Evolutionary conservation across 352 stramenopile species (phyloP).

Genomic region (Pythium biforme): DNA sequence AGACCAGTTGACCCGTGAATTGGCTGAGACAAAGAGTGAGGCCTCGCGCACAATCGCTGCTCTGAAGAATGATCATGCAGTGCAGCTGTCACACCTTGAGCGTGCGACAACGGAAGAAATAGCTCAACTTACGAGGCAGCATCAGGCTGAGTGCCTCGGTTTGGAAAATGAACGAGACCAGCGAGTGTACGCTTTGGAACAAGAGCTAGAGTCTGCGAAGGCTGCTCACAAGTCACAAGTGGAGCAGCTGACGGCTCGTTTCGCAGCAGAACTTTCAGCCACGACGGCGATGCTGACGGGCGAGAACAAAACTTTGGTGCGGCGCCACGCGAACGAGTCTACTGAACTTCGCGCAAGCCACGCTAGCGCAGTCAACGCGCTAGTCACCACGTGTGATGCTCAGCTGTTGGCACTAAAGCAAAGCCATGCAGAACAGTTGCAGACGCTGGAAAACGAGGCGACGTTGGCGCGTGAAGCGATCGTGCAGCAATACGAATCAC

Average conservation of each 20-base stretch:
- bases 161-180: constrained; percentile 13
- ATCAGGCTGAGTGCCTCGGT: constrained; percentile 26
- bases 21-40: constrained; percentile 11
- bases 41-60: neutral
- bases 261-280: constrained; percentile 7
- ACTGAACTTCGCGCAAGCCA: neutral
- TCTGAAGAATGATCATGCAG: constrained; percentile 23
- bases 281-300: neutral
- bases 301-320: neutral
- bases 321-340: constrained; percentile 1
- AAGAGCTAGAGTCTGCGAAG: neutral
- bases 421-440: constrained; percentile 25
- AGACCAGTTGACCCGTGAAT: constrained; percentile 8
- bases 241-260: constrained; percentile 9
- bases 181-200: constrained; percentile 1
- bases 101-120: constrained; percentile 14
- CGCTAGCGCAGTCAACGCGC: neutral
- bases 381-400: neutral
- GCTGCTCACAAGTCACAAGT: neutral
- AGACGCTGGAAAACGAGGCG: constrained; percentile 4
- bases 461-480: constrained; percentile 11
- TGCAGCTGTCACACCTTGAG: constrained; percentile 26
- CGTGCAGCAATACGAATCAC: constrained; percentile 16
- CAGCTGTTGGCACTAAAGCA: constrained; percentile 1
- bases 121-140: constrained; percentile 18